A percentile compares a stretch with the other conserved stretches of the same genome.
phyloP scores from a whole-genome alignment of 1,284 basidiomycete genomes.

The Rugosomyces carneus region DNA sequence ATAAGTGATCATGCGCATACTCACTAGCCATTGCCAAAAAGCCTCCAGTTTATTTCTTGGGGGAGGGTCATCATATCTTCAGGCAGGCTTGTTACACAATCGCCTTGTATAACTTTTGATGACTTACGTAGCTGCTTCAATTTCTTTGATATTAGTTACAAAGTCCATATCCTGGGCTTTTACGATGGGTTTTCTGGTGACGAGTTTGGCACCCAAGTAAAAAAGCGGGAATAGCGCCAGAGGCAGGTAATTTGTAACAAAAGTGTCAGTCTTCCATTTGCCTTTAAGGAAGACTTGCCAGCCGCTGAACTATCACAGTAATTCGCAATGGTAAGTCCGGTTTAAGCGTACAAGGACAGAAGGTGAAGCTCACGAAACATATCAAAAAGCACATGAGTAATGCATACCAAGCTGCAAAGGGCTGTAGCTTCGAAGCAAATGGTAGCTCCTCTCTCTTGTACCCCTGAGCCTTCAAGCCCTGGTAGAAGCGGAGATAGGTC shows the following conservation, averaged over 20 bases:
- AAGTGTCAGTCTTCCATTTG: constrained; percentile 52
- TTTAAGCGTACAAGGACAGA: not conserved
- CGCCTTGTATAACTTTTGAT: not conserved
- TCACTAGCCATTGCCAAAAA: constrained; percentile 70
- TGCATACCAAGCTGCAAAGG: constrained; percentile 70
- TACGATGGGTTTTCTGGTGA: constrained; percentile 42
- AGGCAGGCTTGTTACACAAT: constrained; percentile 7
- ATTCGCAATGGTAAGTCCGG: not conserved
- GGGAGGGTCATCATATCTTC: constrained; percentile 61
- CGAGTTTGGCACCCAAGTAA: constrained; percentile 54
- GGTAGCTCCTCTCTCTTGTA: constrained; percentile 64
- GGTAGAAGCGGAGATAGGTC: constrained; percentile 77
- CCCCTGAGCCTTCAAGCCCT: constrained; percentile 71
- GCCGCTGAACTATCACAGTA: constrained; percentile 54
- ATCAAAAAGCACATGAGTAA: constrained; percentile 50
- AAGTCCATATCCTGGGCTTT: constrained; percentile 74
- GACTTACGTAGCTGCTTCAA: constrained; percentile 60
- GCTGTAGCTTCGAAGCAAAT: constrained; percentile 54
- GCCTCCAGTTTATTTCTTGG: constrained; percentile 62
- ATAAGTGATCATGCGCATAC: constrained; percentile 19
- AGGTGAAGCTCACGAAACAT: constrained; percentile 50
- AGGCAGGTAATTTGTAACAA: constrained; percentile 79
- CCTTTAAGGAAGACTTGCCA: constrained; percentile 72
- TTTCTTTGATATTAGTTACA: constrained; percentile 60
- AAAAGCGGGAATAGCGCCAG: constrained; percentile 72